Base-by-base conservation (phyloP, 768 basidiomycete genomes). In the Lactarius vividus region DNA sequence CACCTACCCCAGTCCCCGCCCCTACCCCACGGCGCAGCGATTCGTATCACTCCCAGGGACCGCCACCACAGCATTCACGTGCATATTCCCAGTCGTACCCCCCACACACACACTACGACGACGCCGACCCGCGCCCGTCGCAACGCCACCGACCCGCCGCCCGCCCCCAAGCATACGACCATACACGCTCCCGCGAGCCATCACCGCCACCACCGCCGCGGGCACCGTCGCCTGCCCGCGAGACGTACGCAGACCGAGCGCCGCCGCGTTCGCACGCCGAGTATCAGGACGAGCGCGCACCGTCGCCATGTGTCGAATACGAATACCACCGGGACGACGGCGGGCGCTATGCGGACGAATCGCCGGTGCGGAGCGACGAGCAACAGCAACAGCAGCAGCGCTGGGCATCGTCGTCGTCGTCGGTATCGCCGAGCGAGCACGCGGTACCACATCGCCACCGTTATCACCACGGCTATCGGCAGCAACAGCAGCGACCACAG, bases 31-130 rank as follows among this genome's bases (percentile, higher is more conserved):
- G 39, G 16, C 58, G 31, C 39, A 20, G 49, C 20, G 65, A 66
- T 35, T 8, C 56, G 3, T 53, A 66, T 56, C 59, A 23, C 35
- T 26, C 64, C 33, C 64, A 61, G 10, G 55, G 44, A 61, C 59
- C 56, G 33, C 42, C 55, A 7, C 59, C 55, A 15, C 61, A 57
- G 18, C 61, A 57, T 37, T 29, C 54, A 5, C 64, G 26, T 16
- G 10, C 59, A 3, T 42, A 58, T 33, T n/a, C 57, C 0, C 52
- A 37, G 1, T 1, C 54, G n/a, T 40, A 65, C 53, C 53, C 59
- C 13, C 54, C 55, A 2, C 57, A 2, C n/a, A 2, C 35, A 13
- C 29, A 49, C 49, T 26, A 26, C 26, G 49, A 52, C 15, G 39
- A 40, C 11, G 26, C 23, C 35, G 42, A 26, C 23, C 26, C 52